Evolutionary conservation across 2,329 filamentous ascomycete genomes (phyloP), one percentile per base, ranked within the genome.

Genomic region (Curvularia hawaiiensis): DNA sequence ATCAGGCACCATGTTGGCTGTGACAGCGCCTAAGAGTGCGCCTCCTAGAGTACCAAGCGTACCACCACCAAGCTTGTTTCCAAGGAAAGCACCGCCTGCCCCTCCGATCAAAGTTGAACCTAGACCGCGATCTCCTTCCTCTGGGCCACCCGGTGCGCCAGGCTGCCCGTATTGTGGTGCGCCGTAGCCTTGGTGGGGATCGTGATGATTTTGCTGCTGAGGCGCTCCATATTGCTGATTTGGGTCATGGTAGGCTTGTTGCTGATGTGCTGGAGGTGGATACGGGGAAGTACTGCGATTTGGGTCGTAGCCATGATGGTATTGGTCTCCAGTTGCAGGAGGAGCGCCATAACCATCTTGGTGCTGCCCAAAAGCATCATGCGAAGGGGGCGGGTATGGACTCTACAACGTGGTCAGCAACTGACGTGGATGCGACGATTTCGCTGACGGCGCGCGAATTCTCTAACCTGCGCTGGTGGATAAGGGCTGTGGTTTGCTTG

Each of bases 121-220:
- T 18, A 87, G 78, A 33, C 84, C 84, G 47, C 83, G 82, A n/a
- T 86, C 84, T 61, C 82, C 84, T 40, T 75, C 77, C 38, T 64
- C 70, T 45, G 72, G 65, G 22, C 69, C 72, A 7, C 69, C 73
- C 31, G 72, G 72, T 3, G 59, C 63, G 30, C 66, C 67, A 20
- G 63, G 62, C 56, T 77, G 74, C 39, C 84, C 82, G 66, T 80
- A 80, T 59, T 71, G 66, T 14, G 50, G 61, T 31, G 65, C 64
- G 18, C 67, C 66, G 52, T 74, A 71, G 14, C 66, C 67, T 33
- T 68, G 64, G 26, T 65, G 60, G 14, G 41, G 35, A 20, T 60
- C 54, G 3, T 60, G 52, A 18, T 59, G 44, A 14, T 54, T 52
- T n/a, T 63, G 63, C 22, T 59, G 59, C 31, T 63, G 63, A 28